phyloP scores from a whole-genome alignment of 495 filamentous ascomycete genomes.

The Terfezia claveryi region DNA sequence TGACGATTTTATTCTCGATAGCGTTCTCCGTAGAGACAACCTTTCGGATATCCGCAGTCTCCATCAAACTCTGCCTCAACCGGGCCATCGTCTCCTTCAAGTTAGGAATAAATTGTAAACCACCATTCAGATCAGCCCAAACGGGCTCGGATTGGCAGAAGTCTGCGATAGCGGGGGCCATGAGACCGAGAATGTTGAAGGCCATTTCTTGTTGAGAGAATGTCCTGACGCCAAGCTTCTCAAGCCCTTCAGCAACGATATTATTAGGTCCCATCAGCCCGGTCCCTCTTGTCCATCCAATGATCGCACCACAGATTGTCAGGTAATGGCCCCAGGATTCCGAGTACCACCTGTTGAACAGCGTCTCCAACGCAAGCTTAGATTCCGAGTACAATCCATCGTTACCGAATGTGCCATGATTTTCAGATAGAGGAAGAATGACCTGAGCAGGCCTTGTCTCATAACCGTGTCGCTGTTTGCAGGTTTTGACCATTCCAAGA shows the following conservation, averaged over 20 bases:
- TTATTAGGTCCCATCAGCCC: constrained; percentile 98
- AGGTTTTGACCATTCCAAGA: constrained; percentile 68
- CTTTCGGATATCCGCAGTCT: constrained; percentile 79
- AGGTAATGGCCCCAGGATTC: constrained; percentile 96
- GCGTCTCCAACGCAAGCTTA: constrained; percentile 84
- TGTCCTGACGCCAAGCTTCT: constrained; percentile 86
- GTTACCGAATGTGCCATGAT: constrained; percentile 95
- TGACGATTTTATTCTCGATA: constrained; percentile 92
- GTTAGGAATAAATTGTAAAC: constrained; percentile 90
- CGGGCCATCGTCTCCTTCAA: constrained; percentile 84
- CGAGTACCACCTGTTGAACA: constrained; percentile 97
- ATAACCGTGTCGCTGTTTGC: constrained; percentile 69
- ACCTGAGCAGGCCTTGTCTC: constrained; percentile 92
- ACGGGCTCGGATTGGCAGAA: constrained; percentile 91
- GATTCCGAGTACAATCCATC: constrained; percentile 97
- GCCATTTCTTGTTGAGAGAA: constrained; percentile 99
- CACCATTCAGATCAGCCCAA: constrained; percentile 91
- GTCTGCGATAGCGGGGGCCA: constrained; percentile 84
- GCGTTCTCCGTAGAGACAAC: constrained; percentile 90
- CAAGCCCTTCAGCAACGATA: constrained; percentile 86
- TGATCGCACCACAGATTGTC: constrained; percentile 94
- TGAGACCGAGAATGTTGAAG: constrained; percentile 91
- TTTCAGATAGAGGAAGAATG: constrained; percentile 85
- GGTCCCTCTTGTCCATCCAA: constrained; percentile 97
- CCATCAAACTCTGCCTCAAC: constrained; percentile 74